Evolutionary conservation across 345 rosid species (phyloP), one percentile per base, ranked within the genome.

Genomic region (Aethionema arabicum): DNA sequence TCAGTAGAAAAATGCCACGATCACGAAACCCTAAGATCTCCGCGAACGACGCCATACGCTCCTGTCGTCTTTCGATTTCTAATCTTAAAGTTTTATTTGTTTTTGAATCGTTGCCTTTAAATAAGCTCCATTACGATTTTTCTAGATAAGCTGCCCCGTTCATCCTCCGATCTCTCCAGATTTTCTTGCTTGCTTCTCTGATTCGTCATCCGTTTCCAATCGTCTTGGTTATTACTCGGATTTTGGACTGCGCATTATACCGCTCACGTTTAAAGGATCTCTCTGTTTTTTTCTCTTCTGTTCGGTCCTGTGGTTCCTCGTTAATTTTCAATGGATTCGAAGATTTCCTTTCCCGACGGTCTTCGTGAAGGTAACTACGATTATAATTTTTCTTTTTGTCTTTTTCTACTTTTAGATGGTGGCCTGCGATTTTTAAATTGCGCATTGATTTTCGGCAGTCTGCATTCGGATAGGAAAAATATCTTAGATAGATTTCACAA

Each of bases 151-250:
- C 77, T 78, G 74, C 56, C 76, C 68, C 40, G 67, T 50, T 83
- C 80, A 63, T 78, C 83, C 69, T 78, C 77, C 64, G 69, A 70
- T 78, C 80, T 77, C 57, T 80, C 79, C 83, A 82, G 83, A 84
- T 82, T 86, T 61, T 78, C 77, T 58, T 82, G 82, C 55, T 87
- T 82, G 73, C 61, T 68, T 61, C 72, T 78, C 46, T 12, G 10
- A 44, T 21, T 84, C 67, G 76, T 77, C 74, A 58, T 84, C 33
- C 74, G 76, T 4, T 78, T 76, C 30, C 82, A 69, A 51, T 83
- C 85, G 3, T 79, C 59, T 52, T 79, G 70, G 68, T 78, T 66
- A 69, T 50, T 76, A 80, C 27, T 21, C 27, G 27, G 27, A 21
- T 84, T 78, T 83, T 80, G 80, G 80, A 66, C 42, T 37, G 85